Conservation (phyloP, 495 filamentous ascomycete species). For the Aspergillus sclerotiicarbonarius region DNA sequence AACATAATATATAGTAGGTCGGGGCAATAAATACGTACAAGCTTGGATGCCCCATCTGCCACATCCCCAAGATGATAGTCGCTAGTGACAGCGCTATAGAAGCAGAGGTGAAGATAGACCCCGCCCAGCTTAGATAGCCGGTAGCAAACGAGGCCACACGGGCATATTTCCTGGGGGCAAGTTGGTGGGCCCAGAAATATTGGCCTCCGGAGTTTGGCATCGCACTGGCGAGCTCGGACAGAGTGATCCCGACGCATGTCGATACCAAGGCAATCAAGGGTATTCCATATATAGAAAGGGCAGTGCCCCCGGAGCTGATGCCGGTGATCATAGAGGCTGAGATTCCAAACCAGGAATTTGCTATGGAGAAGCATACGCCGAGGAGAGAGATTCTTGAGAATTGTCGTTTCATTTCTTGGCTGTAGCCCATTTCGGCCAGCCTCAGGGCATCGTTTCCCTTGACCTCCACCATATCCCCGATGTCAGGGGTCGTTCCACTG, state of each 20-base stretch:
- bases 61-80: slow-evolving; percentile 49
- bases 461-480: too few relatives aligned
- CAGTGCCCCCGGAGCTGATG: slow-evolving; percentile 55
- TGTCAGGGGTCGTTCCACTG: too few relatives aligned
- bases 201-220: slow-evolving; percentile 59
- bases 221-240: slow-evolving; percentile 53
- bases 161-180: slow-evolving; percentile 46
- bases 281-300: slow-evolving; percentile 56
- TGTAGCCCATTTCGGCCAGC: slow-evolving; percentile 51
- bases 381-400: slow-evolving; percentile 55
- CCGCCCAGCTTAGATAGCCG: slow-evolving; percentile 55
- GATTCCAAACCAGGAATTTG: slow-evolving; percentile 64
- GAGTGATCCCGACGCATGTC: slow-evolving; percentile 50
- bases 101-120: slow-evolving; percentile 52
- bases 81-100: slow-evolving; percentile 50
- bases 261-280: slow-evolving; percentile 52
- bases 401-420: slow-evolving; percentile 54
- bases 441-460: too few relatives aligned
- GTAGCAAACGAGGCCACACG: slow-evolving; percentile 52
- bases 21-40: slow-evolving; percentile 35
- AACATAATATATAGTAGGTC: background rate
- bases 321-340: slow-evolving; percentile 54
- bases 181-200: slow-evolving; percentile 57
- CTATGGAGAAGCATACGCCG: slow-evolving; percentile 54
- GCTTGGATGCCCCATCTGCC: slow-evolving; percentile 50